Evolutionary conservation across 345 rosid species (phyloP).

Genomic region (Rhizophora apiculata): DNA sequence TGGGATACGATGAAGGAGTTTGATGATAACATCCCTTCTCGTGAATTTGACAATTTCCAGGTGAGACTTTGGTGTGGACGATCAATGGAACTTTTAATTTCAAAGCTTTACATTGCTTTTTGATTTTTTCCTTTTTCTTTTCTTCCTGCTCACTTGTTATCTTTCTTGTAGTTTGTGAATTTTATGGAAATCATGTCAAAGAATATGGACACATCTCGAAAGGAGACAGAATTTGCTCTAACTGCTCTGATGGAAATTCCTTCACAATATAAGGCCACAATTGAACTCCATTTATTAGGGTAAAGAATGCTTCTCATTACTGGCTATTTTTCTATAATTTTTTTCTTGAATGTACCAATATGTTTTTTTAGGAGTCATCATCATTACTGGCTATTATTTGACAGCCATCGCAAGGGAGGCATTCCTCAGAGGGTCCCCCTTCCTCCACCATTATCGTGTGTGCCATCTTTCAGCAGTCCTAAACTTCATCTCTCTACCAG

Average conservation of each 20-base stretch:
- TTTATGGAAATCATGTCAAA: constrained; percentile 32
- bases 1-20: constrained; percentile 36
- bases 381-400: neutral
- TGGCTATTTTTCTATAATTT: constrained; percentile 1
- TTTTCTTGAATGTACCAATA: neutral
- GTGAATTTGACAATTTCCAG: constrained; percentile 35
- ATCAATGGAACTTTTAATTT: neutral
- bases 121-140: neutral
- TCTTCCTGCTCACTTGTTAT: neutral
- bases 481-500: constrained; percentile 36
- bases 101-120: neutral
- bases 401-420: constrained; percentile 16
- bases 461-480: constrained; percentile 13
- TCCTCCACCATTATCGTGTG: constrained; percentile 19
- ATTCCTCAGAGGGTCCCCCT: constrained; percentile 20
- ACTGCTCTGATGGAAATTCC: constrained; percentile 31
- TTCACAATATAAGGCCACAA: constrained; percentile 8
- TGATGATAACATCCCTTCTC: constrained; percentile 32
- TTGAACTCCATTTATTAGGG: constrained; percentile 15
- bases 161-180: constrained; percentile 25
- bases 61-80: neutral
- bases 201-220: constrained; percentile 9
- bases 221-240: constrained; percentile 34
- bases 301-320: constrained; percentile 3
- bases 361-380: neutral